These are phyloP conservation scores for Gonapodya prolifera DNA, from an alignment of 192 early-diverging fungal genomes.

Conservation along the genomic window DNA sequence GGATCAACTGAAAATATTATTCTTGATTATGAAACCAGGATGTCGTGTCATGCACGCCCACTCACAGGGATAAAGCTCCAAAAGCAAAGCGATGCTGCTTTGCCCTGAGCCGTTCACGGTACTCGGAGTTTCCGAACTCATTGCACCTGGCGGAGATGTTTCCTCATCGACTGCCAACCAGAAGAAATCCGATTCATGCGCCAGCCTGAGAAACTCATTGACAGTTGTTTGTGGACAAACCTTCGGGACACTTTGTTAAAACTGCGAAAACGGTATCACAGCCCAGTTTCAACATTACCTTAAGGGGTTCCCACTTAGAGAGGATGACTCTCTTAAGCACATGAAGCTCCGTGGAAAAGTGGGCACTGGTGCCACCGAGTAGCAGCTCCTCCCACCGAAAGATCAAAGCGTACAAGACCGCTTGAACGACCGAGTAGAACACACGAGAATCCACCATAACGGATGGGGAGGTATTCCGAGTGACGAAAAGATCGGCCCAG, in stretches of 20 bases:
- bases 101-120: too few species aligned
- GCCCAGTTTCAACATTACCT: constrained; percentile 22
- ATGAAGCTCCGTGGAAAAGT: constrained; percentile 50
- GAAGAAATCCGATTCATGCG: constrained; percentile 67
- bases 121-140: too few species aligned
- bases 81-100: too few species aligned
- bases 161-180: too few species aligned
- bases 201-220: constrained; percentile 71
- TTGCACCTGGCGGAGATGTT: too few species aligned
- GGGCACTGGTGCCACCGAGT: constrained; percentile 12
- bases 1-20: too few species aligned
- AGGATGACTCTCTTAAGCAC: constrained; percentile 61
- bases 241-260: constrained; percentile 8
- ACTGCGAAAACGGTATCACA: constrained; percentile 3
- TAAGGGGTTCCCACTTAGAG: constrained; percentile 67
- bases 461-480: too few species aligned
- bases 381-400: constrained; percentile 83
- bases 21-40: too few species aligned
- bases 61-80: too few species aligned
- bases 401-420: constrained; percentile 86
- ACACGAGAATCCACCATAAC: constrained; percentile 57
- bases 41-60: too few species aligned
- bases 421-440: constrained; percentile 80
- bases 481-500: constrained; percentile 58
- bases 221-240: constrained; percentile 69